Conservation (phyloP, 805 yeast genomes). For the Suhomyces faveliae region DNA sequence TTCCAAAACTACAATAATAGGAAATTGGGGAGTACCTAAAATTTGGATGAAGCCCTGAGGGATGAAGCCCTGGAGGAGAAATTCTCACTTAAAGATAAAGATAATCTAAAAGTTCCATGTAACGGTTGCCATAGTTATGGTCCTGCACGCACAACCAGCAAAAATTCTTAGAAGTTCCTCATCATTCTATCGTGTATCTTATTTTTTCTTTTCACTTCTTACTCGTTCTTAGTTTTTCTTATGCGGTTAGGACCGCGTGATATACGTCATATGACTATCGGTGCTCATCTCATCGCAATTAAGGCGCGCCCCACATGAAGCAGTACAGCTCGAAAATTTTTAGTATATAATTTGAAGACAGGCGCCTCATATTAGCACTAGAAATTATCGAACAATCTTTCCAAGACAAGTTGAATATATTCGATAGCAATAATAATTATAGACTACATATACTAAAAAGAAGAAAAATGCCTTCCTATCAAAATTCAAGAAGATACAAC, state of each 20-base stretch:
- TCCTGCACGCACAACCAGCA: not conserved
- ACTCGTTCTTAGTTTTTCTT: conserved; percentile 1
- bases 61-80: too few relatives aligned
- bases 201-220: conserved; percentile 1
- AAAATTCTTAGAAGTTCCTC: not conserved
- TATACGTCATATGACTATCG: conserved; percentile 4
- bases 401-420: not conserved
- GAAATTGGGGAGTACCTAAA: too few relatives aligned
- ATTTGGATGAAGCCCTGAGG: too few relatives aligned
- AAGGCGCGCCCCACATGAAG: not conserved
- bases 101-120: not conserved
- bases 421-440: not conserved
- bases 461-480: conserved; percentile 9
- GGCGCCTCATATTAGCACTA: not conserved
- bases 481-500: conserved; percentile 7
- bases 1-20: too few relatives aligned
- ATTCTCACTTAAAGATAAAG: too few relatives aligned
- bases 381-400: not conserved
- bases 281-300: conserved; percentile 9
- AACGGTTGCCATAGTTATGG: not conserved
- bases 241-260: conserved; percentile 2
- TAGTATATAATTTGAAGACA: conserved; percentile 2
- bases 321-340: conserved; percentile 1
- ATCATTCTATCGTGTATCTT: not conserved
- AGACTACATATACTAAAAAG: not conserved